A percentile compares a stretch with the other conserved stretches of the same genome.
phyloP scores from a whole-genome alignment of 108 stramenopile genomes.

The Chaetoceros muelleri region DNA sequence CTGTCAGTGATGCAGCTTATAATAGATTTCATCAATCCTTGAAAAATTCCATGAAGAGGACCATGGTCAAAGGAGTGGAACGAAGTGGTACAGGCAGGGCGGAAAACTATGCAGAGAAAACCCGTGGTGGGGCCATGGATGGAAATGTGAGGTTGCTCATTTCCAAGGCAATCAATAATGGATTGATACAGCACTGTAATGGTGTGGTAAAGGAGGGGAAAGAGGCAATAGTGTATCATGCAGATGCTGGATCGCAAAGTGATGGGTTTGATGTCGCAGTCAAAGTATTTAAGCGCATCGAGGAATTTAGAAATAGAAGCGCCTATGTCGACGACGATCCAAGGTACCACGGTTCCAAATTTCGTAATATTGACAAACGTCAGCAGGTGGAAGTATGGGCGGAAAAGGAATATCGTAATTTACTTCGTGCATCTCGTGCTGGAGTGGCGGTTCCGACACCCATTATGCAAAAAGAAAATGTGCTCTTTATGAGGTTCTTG shows the following conservation, averaged over 20 bases:
- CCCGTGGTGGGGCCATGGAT: slow-evolving; percentile 64
- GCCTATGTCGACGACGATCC: slow-evolving; percentile 70
- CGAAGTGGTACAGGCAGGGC: slow-evolving; percentile 61
- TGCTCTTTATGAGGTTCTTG: slow-evolving; percentile 72
- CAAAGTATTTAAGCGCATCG: slow-evolving; percentile 75
- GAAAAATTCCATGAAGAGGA: slow-evolving; percentile 23
- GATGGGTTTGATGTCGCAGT: slow-evolving; percentile 66
- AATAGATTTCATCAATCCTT: slow-evolving; percentile 50
- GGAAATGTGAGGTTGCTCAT: slow-evolving; percentile 45
- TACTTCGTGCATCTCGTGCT: slow-evolving; percentile 49
- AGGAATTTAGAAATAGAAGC: slow-evolving; percentile 49
- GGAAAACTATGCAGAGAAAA: slow-evolving; percentile 41
- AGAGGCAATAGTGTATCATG: slow-evolving; percentile 74
- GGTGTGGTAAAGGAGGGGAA: slow-evolving; percentile 79
- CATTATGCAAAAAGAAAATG: slow-evolving; percentile 50
- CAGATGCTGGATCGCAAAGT: slow-evolving; percentile 33
- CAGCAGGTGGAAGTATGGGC: slow-evolving; percentile 66
- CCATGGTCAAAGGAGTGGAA: slow-evolving; percentile 54
- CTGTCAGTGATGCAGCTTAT: slow-evolving; percentile 20
- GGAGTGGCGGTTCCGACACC: slow-evolving; percentile 63
- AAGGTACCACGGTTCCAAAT: slow-evolving; percentile 35
- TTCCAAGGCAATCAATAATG: slow-evolving; percentile 51
- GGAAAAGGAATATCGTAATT: slow-evolving; percentile 78
- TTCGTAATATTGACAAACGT: slow-evolving; percentile 19
- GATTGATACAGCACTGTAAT: slow-evolving; percentile 51